These are phyloP conservation scores for Deinandra increscens DNA, from an alignment of 129 eudicot genomes.

Conservation along the genomic window DNA sequence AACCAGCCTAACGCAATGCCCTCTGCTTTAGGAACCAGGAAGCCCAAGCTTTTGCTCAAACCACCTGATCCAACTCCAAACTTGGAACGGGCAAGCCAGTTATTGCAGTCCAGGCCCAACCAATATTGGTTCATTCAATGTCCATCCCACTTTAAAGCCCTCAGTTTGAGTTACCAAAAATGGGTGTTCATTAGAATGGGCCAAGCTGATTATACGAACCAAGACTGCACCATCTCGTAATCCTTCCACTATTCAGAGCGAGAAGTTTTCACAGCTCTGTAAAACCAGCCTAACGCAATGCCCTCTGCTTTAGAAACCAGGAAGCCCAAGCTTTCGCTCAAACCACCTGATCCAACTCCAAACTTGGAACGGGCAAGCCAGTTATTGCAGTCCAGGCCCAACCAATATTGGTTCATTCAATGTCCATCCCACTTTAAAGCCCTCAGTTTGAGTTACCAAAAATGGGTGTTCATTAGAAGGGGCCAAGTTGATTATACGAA, in stretches of 20 bases:
- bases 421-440: neutral
- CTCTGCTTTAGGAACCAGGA: neutral
- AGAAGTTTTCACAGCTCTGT: slow-evolving; percentile 1
- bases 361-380: slow-evolving; percentile 7
- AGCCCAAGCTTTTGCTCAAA: neutral
- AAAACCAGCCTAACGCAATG: slow-evolving; percentile 5
- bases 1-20: slow-evolving; percentile 3
- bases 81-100: slow-evolving; percentile 2
- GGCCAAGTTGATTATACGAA: neutral
- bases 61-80: neutral
- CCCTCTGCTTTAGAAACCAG: neutral
- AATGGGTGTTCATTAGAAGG: neutral
- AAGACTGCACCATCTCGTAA: neutral
- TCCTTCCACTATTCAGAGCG: neutral
- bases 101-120: neutral
- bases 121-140: neutral
- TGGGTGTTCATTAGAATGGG: neutral
- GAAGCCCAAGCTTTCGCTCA: neutral
- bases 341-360: neutral
- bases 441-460: neutral
- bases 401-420: neutral
- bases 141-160: neutral
- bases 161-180: neutral
- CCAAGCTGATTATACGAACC: neutral
- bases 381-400: neutral